Evolutionary conservation across 176 grass and related monocot species (phyloP).

Genomic region (Canna indica): DNA sequence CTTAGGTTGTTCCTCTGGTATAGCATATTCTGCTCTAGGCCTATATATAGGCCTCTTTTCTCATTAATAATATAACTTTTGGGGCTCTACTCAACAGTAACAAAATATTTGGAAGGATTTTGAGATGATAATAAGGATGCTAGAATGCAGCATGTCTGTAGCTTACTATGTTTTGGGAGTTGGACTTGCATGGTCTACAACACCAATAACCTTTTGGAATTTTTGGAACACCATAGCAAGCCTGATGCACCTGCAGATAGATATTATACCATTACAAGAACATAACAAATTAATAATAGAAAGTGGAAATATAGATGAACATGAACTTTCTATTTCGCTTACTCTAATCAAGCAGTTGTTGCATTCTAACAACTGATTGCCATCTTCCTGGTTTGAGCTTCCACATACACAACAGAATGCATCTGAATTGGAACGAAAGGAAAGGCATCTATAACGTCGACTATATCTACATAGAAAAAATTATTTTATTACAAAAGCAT

Average conservation of each 20-base stretch:
- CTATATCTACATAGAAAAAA: constrained; percentile 33
- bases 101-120: neutral
- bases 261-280: constrained; percentile 24
- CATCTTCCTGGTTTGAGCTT: constrained; percentile 58
- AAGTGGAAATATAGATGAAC: constrained; percentile 1
- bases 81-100: too few relatives aligned
- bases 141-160: neutral
- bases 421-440: constrained; percentile 28
- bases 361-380: constrained; percentile 71
- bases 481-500: constrained; percentile 16
- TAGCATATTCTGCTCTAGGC: too few relatives aligned
- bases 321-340: constrained; percentile 11
- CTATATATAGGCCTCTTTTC: too few relatives aligned
- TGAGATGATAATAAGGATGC: neutral
- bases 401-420: constrained; percentile 79
- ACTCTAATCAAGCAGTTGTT: constrained; percentile 70
- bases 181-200: constrained; percentile 76
- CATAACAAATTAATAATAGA: constrained; percentile 15
- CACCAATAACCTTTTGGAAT: constrained; percentile 69
- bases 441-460: constrained; percentile 19
- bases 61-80: too few relatives aligned
- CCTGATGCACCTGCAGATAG: constrained; percentile 89
- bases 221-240: constrained; percentile 88
- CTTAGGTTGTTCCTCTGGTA: too few relatives aligned
- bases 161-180: constrained; percentile 49